Evolutionary conservation across 2,329 filamentous ascomycete genomes (phyloP), one percentile per base, ranked within the genome.

Genomic region (Fusarium burgessii): DNA sequence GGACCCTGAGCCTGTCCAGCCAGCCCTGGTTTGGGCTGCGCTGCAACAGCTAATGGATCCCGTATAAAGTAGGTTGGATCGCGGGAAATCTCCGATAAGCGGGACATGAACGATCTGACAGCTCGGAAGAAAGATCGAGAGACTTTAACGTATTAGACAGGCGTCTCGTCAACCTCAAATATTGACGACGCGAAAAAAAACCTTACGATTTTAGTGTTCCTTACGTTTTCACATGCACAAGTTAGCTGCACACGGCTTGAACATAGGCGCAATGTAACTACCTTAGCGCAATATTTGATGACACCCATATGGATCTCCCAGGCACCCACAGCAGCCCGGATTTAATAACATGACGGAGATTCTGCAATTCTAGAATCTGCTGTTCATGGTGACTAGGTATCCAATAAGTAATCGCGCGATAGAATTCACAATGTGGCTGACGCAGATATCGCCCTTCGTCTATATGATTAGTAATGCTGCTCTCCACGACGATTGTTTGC

Each of bases 51-150:
- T 58, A 29, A 50, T 43, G 38, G 58, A 50, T 59, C 35, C 51
- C 55, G 33, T 62, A n/a, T 56, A 35, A 47, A 46, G 52, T 47
- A 51, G 6, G 47, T 46, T 33, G 29, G 38, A 45, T 56, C 58
- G 50, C 42, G 74, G 73, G 62, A 75, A 76, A 75, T 76, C 70
- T 66, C 73, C 73, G 73, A 75, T 76, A 74, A 76, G 73, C 67
- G 73, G 73, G 61, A 61, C 40, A 50, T 15, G 55, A 41, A 23
- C 42, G 64, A 67, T 67, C 63, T 62, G 62, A 40, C 15, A 60
- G 47, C 38, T 51, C 23, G n/a, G 15, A 46, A 38, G 18, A 47
- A 35, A 13, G 20, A 25, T 36, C 12, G 27, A 66, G 27, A 45
- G 55, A 46, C 43, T 25, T 40, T 40, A 18, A n/a, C 6, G n/a